phyloP scores from a whole-genome alignment of 257 asterid genomes.

The Rauvolfia tetraphylla region DNA sequence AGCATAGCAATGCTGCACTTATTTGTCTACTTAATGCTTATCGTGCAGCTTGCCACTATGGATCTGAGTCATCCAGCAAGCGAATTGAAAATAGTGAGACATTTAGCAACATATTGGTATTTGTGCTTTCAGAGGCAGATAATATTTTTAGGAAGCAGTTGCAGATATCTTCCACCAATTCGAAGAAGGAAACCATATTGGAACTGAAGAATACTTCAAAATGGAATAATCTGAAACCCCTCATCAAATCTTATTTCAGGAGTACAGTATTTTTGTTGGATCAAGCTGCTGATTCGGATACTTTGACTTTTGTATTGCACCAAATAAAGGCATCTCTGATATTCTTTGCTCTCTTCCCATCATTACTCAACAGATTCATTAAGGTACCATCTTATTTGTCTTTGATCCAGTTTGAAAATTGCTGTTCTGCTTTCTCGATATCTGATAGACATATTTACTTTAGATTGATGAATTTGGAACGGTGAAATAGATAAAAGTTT shows the following conservation, averaged over 20 bases:
- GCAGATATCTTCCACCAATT: constrained; percentile 49
- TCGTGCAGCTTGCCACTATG: constrained; percentile 89
- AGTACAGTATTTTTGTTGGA: constrained; percentile 73
- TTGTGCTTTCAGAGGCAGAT: constrained; percentile 67
- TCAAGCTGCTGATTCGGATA: constrained; percentile 73
- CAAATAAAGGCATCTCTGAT: constrained; percentile 63
- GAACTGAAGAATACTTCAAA: constrained; percentile 57
- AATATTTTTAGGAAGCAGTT: constrained; percentile 54
- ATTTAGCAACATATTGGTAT: constrained; percentile 55
- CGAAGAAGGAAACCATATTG: constrained; percentile 44
- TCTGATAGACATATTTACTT: not conserved
- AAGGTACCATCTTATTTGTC: constrained; percentile 45
- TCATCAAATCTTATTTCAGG: constrained; percentile 72
- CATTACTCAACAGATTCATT: constrained; percentile 55
- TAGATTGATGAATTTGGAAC: not conserved
- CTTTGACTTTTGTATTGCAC: constrained; percentile 62
- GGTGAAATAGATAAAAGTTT: not conserved
- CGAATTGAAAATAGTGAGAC: constrained; percentile 58
- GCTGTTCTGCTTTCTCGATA: not conserved
- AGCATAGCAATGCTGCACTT: constrained; percentile 48
- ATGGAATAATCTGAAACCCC: constrained; percentile 61
- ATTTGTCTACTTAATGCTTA: constrained; percentile 76
- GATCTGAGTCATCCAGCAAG: constrained; percentile 59
- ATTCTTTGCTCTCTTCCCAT: constrained; percentile 71
- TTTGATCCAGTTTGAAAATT: not conserved